Conservation (phyloP, 73 alveolate genomes). For the Paramecium bursaria region DNA sequence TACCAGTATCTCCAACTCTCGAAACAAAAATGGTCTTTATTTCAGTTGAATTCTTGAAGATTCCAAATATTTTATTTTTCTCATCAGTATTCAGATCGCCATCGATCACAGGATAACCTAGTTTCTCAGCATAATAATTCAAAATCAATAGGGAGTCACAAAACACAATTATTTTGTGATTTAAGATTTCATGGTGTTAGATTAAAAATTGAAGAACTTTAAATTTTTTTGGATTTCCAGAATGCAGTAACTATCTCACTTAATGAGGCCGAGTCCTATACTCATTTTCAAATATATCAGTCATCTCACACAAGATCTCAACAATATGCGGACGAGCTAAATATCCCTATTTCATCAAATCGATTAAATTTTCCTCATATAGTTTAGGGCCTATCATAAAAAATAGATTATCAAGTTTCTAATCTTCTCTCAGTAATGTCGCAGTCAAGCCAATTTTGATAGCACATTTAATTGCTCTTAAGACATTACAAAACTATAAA, state of each 20-base stretch:
- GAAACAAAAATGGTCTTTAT: conserved; percentile 79
- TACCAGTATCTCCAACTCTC: conserved; percentile 87
- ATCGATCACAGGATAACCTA: conserved; percentile 69
- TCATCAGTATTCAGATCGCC: conserved; percentile 74
- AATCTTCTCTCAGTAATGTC: conserved; percentile 84
- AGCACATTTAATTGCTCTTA: conserved; percentile 72
- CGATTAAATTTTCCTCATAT: conserved; percentile 87
- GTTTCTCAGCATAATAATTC: conserved; percentile 65
- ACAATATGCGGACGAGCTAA: conserved; percentile 82
- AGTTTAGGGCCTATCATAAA: conserved; percentile 85
- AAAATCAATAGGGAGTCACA: conserved; percentile 79
- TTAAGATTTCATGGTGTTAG: conserved; percentile 76
- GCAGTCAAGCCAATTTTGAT: conserved; percentile 87
- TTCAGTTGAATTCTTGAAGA: conserved; percentile 73
- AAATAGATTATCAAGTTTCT: conserved; percentile 72
- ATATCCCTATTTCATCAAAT: conserved; percentile 83
- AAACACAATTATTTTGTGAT: conserved; percentile 80
- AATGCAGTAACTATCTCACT: conserved; percentile 73
- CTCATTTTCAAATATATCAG: conserved; percentile 70
- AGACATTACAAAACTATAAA: conserved; percentile 71
- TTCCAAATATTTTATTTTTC: conserved; percentile 71
- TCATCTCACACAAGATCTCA: conserved; percentile 84
- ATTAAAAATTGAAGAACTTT: conserved; percentile 72
- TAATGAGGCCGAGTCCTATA: conserved; percentile 66
- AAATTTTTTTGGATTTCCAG: conserved; percentile 80